Conservation (phyloP, 306 rosid species). For the Benincasa hispida region DNA sequence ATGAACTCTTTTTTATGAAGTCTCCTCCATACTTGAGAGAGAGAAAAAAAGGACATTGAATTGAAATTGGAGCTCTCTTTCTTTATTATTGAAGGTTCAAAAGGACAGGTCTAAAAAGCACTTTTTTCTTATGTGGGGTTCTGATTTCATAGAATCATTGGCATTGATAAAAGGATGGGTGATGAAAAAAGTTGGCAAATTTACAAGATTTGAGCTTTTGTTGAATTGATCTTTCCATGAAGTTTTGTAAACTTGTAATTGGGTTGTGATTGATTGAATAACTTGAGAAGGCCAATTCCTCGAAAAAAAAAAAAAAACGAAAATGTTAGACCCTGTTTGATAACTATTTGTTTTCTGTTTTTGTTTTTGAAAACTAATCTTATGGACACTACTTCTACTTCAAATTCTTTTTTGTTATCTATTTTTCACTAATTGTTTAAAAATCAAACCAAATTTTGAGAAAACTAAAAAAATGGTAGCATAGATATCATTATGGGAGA, state of each 20-base stretch:
- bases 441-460: too few relatives aligned
- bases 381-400: too few relatives aligned
- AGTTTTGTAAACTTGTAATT: neutral
- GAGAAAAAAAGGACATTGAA: neutral
- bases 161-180: neutral
- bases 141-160: neutral
- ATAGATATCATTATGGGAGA: too few relatives aligned
- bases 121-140: neutral
- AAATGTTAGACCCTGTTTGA: too few relatives aligned
- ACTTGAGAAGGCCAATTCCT: neutral
- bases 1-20: neutral
- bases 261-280: neutral
- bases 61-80: neutral
- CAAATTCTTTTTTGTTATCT: too few relatives aligned
- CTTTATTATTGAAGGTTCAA: neutral
- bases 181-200: neutral
- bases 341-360: too few relatives aligned
- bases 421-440: too few relatives aligned
- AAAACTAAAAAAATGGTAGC: too few relatives aligned
- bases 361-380: too few relatives aligned
- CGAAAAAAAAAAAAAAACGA: too few relatives aligned
- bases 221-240: neutral
- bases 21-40: neutral
- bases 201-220: neutral
- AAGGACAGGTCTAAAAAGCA: neutral